Conservation (phyloP, 257 asterid species). For the Ajuga chamaepitys region DNA sequence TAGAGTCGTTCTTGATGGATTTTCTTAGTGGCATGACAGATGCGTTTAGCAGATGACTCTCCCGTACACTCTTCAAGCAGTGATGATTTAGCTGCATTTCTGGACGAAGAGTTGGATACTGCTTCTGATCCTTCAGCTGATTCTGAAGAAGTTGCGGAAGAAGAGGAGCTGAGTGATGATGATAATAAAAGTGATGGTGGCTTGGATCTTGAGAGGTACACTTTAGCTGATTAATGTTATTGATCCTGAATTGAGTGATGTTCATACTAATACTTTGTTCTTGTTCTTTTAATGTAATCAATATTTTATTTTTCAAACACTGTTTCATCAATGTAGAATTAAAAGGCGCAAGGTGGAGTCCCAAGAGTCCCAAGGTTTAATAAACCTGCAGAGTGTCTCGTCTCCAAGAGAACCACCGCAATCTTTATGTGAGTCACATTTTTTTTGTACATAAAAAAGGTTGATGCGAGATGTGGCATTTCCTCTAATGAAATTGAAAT, state of each 20-base stretch:
- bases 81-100: constrained; percentile 70
- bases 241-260: background rate
- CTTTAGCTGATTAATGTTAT: background rate
- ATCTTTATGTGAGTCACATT: constrained; percentile 26
- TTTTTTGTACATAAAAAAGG: background rate
- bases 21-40: no score
- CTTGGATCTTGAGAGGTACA: constrained; percentile 35
- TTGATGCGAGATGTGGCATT: background rate
- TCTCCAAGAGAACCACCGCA: constrained; percentile 28
- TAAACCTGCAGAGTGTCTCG: constrained; percentile 29
- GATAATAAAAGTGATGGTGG: constrained; percentile 1
- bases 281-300: background rate
- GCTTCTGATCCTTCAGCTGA: constrained; percentile 49
- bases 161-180: constrained; percentile 5
- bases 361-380: constrained; percentile 7
- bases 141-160: constrained; percentile 30
- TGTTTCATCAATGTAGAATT: constrained; percentile 30
- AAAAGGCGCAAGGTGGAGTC: constrained; percentile 69
- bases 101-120: constrained; percentile 62
- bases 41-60: constrained; percentile 1
- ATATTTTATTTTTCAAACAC: background rate
- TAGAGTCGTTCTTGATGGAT: no score
- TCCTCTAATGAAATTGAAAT: background rate
- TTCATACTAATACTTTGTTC: background rate
- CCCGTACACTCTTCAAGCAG: constrained; percentile 78